Evolutionary conservation across 192 early-diverging fungal genomes (phyloP).

Genomic region (Coemansia sp.): DNA sequence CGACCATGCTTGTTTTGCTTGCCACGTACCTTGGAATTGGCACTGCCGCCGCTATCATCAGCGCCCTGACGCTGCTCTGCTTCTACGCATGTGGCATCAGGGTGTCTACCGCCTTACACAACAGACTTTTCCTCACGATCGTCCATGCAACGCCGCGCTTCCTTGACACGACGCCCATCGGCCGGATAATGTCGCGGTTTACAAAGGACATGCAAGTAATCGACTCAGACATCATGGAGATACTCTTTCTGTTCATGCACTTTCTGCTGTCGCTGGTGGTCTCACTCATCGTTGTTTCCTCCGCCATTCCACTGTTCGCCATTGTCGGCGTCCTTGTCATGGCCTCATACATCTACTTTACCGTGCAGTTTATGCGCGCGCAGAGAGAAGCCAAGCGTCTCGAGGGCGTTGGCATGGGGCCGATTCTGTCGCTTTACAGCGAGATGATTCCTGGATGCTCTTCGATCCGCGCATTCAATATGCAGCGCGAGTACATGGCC

Average conservation of each 20-base stretch:
- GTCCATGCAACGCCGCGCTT: constrained; percentile 73
- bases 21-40: constrained; percentile 21
- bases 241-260: constrained; percentile 55
- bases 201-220: constrained; percentile 77
- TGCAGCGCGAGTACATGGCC: constrained; percentile 64
- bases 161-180: constrained; percentile 81
- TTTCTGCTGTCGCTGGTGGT: constrained; percentile 55
- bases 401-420: constrained; percentile 65
- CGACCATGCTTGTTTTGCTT: constrained; percentile 2
- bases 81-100: constrained; percentile 22
- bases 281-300: constrained; percentile 60
- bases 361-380: constrained; percentile 64
- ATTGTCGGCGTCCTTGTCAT: constrained; percentile 61
- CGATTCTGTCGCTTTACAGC: constrained; percentile 73
- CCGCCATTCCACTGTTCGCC: constrained; percentile 70
- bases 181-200: constrained; percentile 79
- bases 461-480: constrained; percentile 77
- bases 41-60: constrained; percentile 11
- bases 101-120: constrained; percentile 58
- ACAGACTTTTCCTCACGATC: constrained; percentile 58
- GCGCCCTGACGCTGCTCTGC: constrained; percentile 17
- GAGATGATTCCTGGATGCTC: constrained; percentile 71
- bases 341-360: constrained; percentile 60
- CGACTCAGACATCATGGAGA: constrained; percentile 66
- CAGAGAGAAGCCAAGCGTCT: constrained; percentile 84